Evolutionary conservation across 176 grass and related monocot species (phyloP), one percentile per base, ranked within the genome.

Genomic region (Echinochloa phyllopogon): DNA sequence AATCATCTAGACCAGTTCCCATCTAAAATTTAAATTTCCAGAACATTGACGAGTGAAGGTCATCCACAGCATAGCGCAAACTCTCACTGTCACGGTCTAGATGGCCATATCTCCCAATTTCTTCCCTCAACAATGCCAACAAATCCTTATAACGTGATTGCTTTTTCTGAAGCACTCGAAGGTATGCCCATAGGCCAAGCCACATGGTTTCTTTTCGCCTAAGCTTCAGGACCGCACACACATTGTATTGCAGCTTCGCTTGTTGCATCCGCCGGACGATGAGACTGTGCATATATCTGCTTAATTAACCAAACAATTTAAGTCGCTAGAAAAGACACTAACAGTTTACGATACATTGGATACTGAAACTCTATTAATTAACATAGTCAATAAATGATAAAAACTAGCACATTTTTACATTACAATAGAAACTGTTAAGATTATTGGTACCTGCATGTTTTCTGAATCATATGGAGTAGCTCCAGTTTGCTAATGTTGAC

Each of bases 31-130:
- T 95, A 61, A 95, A 86, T 65, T 88, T 93, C 89, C 89, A 90
- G 51, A 98, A 98, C 78, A 91, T 68, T 4, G 93, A 98, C 1
- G 95, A 98, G 70, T 95, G 95, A 44, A 87, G 93, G 53, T 91
- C 91, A 73, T 95, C 83, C 18, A 98, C 89, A 58, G 92, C 95
- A 53, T 98, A 93, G 57, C 61, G 75, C 79, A 98, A 67, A 63
- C 58, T 63, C 53, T 70, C 85, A 36, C 37, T 93, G 38, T 53
- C 20, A 6, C 13, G 33, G 60, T 83, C 82, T 24, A 91, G 71
- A 5, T 43, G 58, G 61, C 81, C 73, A 75, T 76, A 91, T 29
- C 44, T 84, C 10, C 24, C 36, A 13, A 93, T 74, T 66, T 88
- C 92, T 63, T 78, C 62, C 47, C 63, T 87, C 84, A 98, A 82